Evolutionary conservation across 768 basidiomycete species (phyloP), one percentile per base, ranked within the genome.

Genomic region (Sporobolomyces phaffii): DNA sequence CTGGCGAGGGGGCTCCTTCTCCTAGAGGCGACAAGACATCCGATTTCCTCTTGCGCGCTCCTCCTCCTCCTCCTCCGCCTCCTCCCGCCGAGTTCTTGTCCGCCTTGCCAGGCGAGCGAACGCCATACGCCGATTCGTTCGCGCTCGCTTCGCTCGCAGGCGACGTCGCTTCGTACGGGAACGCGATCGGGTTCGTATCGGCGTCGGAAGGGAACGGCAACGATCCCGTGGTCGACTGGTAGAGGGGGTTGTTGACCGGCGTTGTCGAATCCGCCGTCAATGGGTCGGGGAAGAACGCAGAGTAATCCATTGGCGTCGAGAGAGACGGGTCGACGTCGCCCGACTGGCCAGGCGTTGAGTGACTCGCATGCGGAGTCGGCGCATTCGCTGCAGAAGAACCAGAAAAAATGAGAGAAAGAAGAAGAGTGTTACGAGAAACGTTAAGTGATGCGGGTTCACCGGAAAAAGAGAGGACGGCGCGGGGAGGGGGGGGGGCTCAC

Each of bases 11-110:
- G 33, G 9, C 20, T 10, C 52, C 40, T 11, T 22, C 28, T 22
- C 24, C 20, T 26, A 31, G 31, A n/a, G 26, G 9, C 2, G 41
- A 57, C 18, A 62, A 31, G 18, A 47, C 69, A 43, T 66, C 70
- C 51, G 65, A 66, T 53, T 71, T 71, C 36, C 69, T 33, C 58
- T 70, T 70, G 38, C 48, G 33, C 20, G 57, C 69, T 52, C 45
- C 38, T n/a, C 11, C 2, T 38, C 40, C 26, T 11, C 15, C 15
- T 31, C 17, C 17, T 48, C 22, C 7, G 31, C 26, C 40, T 51
- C 56, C 34, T 48, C 43, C 11, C 40, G n/a, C n/a, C n/a, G n/a
- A n/a, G n/a, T n/a, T n/a, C n/a, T n/a, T n/a, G n/a, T n/a, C n/a
- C n/a, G n/a, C n/a, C n/a, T n/a, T n/a, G n/a, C n/a, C n/a, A n/a